Evolutionary conservation across 2,329 filamentous ascomycete genomes (phyloP), one percentile per base, ranked within the genome.

Genomic region (Fusarium annulatum): DNA sequence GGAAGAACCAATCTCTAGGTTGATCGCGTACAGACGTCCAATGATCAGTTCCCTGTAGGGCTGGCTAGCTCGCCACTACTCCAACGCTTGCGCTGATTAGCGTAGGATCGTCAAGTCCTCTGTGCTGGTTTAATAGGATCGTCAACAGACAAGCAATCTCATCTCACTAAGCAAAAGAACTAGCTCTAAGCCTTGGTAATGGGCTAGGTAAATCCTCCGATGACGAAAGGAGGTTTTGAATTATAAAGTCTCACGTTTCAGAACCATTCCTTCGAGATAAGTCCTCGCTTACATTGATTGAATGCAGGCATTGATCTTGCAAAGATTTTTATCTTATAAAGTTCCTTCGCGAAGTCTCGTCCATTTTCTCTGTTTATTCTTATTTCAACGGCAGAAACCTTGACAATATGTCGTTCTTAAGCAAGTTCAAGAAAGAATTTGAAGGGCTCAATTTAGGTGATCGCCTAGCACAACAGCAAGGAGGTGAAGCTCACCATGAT

Each of bases 381-480:
- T 19, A 12, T 9, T 9, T 7, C 10, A 33, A 21, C 2, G 9
- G 26, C 12, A 4, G 0, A 2, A 19, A 6, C 0, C 5, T 11
- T 9, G 3, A 23, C 1, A 66, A 2, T 4, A 73, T 74, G 71
- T 73, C 70, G 2, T 68, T 71, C 15, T 21, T 73, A 2, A 73
- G 71, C 2, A 73, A 74, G 18, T 73, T 73, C 11, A 74, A 63
- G 23, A 71, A 71, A 5, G 67, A 74, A n/a, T 68, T 74, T 19
- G 70, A 74, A 28, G 70, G 62, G 0, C 63, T 73, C n/a, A 73
- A 58, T 19, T 18, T 73, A 18, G 26, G 62, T 2, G 51, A 68
- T 0, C 61, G 65, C 9, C 26, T 58, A n/a, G 57, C 58, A 0
- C 42, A 59, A 4, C 69, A 64, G 16, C 61, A 70, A 16, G 52